phyloP scores from a whole-genome alignment of 2,329 filamentous ascomycete genomes.

The Alternaria arborescens region DNA sequence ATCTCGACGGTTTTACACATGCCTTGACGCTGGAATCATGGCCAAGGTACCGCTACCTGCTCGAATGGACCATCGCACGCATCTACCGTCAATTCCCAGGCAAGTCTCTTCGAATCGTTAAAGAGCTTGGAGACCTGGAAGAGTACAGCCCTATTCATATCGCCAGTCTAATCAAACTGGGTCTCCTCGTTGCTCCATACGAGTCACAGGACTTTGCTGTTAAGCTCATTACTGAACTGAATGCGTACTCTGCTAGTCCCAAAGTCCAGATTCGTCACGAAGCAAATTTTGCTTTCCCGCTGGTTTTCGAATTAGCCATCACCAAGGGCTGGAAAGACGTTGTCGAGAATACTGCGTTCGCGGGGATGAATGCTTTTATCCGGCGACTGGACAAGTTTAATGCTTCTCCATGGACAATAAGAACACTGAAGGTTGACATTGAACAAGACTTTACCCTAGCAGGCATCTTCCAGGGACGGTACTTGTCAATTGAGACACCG shows the following conservation, averaged over 20 bases:
- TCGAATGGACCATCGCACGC: slow-evolving; percentile 59
- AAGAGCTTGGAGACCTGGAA: slow-evolving; percentile 50
- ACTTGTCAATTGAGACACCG: slow-evolving; percentile 54
- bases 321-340: slow-evolving; percentile 49
- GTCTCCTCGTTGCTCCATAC: slow-evolving; percentile 53
- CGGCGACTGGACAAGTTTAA: slow-evolving; percentile 55
- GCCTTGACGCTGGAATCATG: slow-evolving; percentile 57
- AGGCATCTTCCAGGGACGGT: slow-evolving; percentile 57
- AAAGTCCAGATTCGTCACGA: slow-evolving; percentile 64
- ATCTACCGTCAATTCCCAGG: slow-evolving; percentile 50
- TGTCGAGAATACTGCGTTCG: slow-evolving; percentile 52
- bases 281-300: slow-evolving; percentile 59
- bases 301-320: slow-evolving; percentile 53
- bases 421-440: slow-evolving; percentile 52
- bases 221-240: slow-evolving; percentile 53
- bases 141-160: slow-evolving; percentile 59
- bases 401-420: slow-evolving; percentile 51
- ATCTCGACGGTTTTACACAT: slow-evolving; percentile 51
- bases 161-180: slow-evolving; percentile 59
- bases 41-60: slow-evolving; percentile 57
- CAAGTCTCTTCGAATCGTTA: slow-evolving; percentile 46
- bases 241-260: slow-evolving; percentile 56
- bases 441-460: slow-evolving; percentile 54
- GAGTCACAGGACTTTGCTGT: slow-evolving; percentile 51
- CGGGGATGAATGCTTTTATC: slow-evolving; percentile 55